phyloP scores from a whole-genome alignment of 495 filamentous ascomycete species.

The Lophiotrema nucula region DNA sequence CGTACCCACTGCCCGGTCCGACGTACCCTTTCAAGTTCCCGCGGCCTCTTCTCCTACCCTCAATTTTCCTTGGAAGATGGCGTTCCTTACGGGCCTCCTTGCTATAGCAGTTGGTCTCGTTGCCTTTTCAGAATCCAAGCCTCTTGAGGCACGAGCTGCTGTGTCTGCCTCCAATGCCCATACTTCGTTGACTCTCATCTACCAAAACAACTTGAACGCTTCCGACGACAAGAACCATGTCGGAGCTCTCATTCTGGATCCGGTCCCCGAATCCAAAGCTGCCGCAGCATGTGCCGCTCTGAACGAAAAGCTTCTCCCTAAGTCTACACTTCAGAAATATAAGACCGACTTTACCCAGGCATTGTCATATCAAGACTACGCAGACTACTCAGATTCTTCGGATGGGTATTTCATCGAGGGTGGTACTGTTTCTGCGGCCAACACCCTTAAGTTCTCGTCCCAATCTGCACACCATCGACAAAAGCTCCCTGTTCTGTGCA shows the following conservation, averaged over 20 bases:
- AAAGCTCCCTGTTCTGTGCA: conserved; percentile 47
- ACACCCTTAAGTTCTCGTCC: conserved; percentile 11
- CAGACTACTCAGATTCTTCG: conserved; percentile 35
- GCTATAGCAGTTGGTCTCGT: conserved; percentile 1
- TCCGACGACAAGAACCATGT: conserved; percentile 49
- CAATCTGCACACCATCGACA: conserved; percentile 6
- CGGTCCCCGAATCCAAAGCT: conserved; percentile 37
- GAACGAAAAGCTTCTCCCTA: conserved; percentile 45
- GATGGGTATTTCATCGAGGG: conserved; percentile 42
- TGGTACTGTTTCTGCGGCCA: conserved; percentile 36
- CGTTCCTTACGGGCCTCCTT: conserved; percentile 11
- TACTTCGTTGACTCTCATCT: conserved; percentile 47
- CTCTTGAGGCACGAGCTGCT: conserved; percentile 1
- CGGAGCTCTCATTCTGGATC: conserved; percentile 46
- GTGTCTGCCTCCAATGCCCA: conserved; percentile 35
- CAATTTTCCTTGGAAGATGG: not conserved
- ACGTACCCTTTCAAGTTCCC: no score
- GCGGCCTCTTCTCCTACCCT: not conserved
- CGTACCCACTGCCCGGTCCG: not conserved
- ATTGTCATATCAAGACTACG: conserved; percentile 45
- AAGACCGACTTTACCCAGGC: conserved; percentile 40
- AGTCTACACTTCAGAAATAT: conserved; percentile 40
- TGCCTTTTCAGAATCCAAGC: conserved; percentile 4
- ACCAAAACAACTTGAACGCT: conserved; percentile 52
- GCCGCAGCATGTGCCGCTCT: conserved; percentile 44